A percentile compares a stretch with the other conserved stretches of the same genome.
phyloP scores from a whole-genome alignment of 1,284 basidiomycete genomes.

The Hemileia vastatrix region DNA sequence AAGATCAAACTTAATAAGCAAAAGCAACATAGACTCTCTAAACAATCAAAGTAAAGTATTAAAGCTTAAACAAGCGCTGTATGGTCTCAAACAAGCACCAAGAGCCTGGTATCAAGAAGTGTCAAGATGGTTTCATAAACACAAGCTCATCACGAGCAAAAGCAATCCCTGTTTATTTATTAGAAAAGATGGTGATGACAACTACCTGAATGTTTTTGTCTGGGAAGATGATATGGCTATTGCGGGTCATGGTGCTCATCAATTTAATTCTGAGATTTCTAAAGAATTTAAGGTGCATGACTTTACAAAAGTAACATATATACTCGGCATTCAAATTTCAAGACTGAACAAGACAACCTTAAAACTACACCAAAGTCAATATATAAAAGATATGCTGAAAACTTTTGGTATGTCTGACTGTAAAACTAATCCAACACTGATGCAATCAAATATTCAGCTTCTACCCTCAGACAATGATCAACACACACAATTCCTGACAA shows the following conservation, averaged over 20 bases:
- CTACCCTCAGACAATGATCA: constrained; percentile 4
- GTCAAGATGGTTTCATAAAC: no score
- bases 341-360: not conserved
- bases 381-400: constrained; percentile 1
- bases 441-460: constrained; percentile 14
- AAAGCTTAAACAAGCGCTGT: constrained; percentile 28
- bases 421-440: constrained; percentile 10
- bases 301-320: constrained; percentile 2
- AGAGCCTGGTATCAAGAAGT: constrained; percentile 48
- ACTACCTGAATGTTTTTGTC: constrained; percentile 7
- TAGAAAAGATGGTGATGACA: no score
- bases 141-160: not conserved
- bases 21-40: no score
- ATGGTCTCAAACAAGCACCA: constrained; percentile 37
- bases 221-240: constrained; percentile 15
- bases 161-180: constrained; percentile 1
- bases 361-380: not conserved
- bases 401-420: constrained; percentile 9
- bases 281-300: constrained; percentile 16
- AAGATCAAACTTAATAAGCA: no score
- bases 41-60: constrained; percentile 1
- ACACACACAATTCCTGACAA: not conserved
- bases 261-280: not conserved
- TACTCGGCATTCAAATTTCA: constrained; percentile 13
- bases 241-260: not conserved